Evolutionary conservation across 305 asterid genomes (phyloP).

Genomic region (Fraxinus dipetala): DNA sequence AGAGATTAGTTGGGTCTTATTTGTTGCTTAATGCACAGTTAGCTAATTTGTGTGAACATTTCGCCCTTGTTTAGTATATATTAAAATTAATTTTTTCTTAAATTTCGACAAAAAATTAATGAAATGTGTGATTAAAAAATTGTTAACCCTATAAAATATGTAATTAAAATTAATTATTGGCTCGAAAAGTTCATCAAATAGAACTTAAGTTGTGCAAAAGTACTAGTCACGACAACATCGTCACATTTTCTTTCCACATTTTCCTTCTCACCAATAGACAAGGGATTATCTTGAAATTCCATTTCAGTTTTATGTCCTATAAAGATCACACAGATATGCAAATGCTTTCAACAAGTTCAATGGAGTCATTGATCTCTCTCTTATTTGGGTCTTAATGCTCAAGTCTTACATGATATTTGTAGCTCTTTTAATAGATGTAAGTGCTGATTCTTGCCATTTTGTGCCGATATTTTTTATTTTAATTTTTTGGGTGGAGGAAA

Average conservation of each 20-base stretch:
- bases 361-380: neutral
- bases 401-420: neutral
- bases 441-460: neutral
- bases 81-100: too few relatives aligned
- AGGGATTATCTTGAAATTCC: neutral
- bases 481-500: too few relatives aligned
- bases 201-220: neutral
- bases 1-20: neutral
- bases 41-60: neutral
- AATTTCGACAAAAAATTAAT: too few relatives aligned
- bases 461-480: too few relatives aligned
- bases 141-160: too few relatives aligned
- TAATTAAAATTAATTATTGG: too few relatives aligned
- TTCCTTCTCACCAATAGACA: too few relatives aligned
- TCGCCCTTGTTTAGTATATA: too few relatives aligned
- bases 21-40: neutral
- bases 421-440: neutral
- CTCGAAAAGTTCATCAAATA: too few relatives aligned
- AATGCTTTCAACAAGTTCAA: neutral
- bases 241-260: neutral
- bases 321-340: neutral
- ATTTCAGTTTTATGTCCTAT: neutral
- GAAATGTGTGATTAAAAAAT: too few relatives aligned
- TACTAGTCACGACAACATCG: neutral
- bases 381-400: too few relatives aligned